Evolutionary conservation across 225 moss, liverwort and hornwort genomes (phyloP).

Genomic region (Pseudisothecium myosuroides): DNA sequence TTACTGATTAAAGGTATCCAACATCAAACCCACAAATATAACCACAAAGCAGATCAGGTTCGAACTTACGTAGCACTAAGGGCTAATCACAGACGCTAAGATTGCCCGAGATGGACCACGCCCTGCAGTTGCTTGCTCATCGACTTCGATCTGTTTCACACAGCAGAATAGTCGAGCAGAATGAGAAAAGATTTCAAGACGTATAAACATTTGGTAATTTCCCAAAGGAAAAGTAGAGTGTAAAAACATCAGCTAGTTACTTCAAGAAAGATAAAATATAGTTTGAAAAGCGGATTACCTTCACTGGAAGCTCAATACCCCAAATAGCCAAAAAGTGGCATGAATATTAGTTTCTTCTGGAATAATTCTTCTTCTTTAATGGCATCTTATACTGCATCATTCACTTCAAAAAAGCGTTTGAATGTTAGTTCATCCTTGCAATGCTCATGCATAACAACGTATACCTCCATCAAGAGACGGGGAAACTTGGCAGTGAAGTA

Average conservation of each 20-base stretch:
- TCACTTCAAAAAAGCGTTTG: conserved; percentile 44
- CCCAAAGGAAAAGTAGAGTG: neutral
- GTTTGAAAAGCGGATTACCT: neutral
- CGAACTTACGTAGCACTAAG: neutral
- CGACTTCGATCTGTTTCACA: neutral
- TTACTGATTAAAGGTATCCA: neutral
- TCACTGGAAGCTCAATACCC: neutral
- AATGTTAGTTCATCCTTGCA: conserved; percentile 64
- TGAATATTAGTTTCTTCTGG: neutral
- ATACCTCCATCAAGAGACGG: conserved; percentile 62
- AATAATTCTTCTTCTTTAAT: neutral
- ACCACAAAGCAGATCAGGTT: neutral
- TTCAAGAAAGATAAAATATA: neutral
- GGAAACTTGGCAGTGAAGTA: conserved; percentile 80
- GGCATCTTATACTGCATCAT: neutral
- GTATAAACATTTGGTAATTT: neutral
- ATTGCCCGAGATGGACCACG: neutral
- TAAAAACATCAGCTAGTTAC: neutral
- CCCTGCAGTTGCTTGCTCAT: conserved; percentile 6
- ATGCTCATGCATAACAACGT: conserved; percentile 54
- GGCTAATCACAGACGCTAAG: neutral
- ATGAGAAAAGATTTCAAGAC: neutral
- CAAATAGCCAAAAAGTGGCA: neutral
- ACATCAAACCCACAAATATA: neutral
- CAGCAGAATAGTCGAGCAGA: neutral